Percentiles rank a stretch among this genome's conserved stretches.
Evolutionary conservation across 129 eudicot genomes (phyloP).

Genomic region (Chrysanthemum seticuspe): DNA sequence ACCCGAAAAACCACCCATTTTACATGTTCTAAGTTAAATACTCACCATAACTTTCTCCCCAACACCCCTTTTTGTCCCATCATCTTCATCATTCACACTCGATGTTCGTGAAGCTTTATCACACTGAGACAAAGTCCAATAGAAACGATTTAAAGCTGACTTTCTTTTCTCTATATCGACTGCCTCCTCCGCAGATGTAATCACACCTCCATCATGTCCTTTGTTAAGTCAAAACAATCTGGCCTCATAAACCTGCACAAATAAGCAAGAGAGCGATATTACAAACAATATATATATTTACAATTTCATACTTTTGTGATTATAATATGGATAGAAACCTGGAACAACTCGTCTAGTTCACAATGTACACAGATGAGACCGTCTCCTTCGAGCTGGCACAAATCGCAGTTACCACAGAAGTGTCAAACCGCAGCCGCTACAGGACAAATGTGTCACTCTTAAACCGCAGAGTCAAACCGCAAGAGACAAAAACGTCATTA

Average conservation of each 20-base stretch:
- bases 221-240: slow-evolving; percentile 79
- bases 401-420: no score
- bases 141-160: slow-evolving; percentile 65
- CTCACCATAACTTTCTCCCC: slow-evolving; percentile 72
- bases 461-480: no score
- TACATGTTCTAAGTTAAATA: slow-evolving; percentile 2
- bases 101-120: slow-evolving; percentile 45
- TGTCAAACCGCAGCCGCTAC: no score
- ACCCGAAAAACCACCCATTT: not conserved
- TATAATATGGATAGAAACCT: slow-evolving; percentile 45
- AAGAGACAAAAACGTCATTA: no score
- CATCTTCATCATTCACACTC: slow-evolving; percentile 40
- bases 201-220: slow-evolving; percentile 31
- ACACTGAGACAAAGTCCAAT: slow-evolving; percentile 62
- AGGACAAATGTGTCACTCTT: no score
- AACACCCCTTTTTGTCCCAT: slow-evolving; percentile 67
- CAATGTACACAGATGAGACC: slow-evolving; percentile 84
- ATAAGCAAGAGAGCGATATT: slow-evolving; percentile 9
- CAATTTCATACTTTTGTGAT: no score
- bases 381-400: slow-evolving; percentile 58
- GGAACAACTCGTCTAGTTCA: slow-evolving; percentile 82
- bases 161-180: slow-evolving; percentile 43
- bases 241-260: slow-evolving; percentile 80
- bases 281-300: not conserved
- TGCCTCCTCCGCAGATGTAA: not conserved